phyloP scores from a whole-genome alignment of 148 eudicot genomes.

The Arctostaphylos glauca region DNA sequence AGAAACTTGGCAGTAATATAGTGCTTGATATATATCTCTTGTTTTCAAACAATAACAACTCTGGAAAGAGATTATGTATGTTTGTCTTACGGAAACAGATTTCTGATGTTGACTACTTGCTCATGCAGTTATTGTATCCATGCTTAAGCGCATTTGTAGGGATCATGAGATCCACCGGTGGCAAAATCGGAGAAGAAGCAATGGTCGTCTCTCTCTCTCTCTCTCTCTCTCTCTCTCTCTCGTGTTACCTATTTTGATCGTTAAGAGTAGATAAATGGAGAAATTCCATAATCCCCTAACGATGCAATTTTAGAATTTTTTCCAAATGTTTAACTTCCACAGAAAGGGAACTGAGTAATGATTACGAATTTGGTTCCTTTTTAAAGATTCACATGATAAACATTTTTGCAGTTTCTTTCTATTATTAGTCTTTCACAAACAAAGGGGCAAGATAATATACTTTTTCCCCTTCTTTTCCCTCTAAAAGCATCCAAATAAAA shows the following conservation, averaged over 20 bases:
- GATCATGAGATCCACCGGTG: constrained; percentile 79
- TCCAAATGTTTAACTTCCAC: constrained; percentile 12
- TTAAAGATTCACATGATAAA: constrained; percentile 24
- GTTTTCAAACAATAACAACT: no score
- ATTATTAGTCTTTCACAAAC: not conserved
- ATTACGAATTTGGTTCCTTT: not conserved
- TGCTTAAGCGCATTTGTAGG: constrained; percentile 85
- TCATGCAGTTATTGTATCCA: constrained; percentile 75
- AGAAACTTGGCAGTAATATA: constrained; percentile 5
- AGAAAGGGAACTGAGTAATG: constrained; percentile 35
- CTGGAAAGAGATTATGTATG: no score
- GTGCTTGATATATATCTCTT: not conserved
- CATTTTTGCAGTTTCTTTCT: constrained; percentile 55
- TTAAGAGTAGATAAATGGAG: not conserved
- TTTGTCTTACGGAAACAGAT: no score
- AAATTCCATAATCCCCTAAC: not conserved
- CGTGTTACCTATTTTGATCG: constrained; percentile 69
- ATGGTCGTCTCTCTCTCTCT: constrained; percentile 60
- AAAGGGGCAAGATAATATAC: not conserved
- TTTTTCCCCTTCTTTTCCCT: not conserved
- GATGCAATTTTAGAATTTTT: not conserved
- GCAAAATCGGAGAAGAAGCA: constrained; percentile 79
- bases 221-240: no score
- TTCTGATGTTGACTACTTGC: not conserved
- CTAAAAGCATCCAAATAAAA: not conserved